These are phyloP conservation scores for Colletotrichum eleusines DNA, from an alignment of 2,329 filamentous ascomycete genomes.

Conservation along the genomic window DNA sequence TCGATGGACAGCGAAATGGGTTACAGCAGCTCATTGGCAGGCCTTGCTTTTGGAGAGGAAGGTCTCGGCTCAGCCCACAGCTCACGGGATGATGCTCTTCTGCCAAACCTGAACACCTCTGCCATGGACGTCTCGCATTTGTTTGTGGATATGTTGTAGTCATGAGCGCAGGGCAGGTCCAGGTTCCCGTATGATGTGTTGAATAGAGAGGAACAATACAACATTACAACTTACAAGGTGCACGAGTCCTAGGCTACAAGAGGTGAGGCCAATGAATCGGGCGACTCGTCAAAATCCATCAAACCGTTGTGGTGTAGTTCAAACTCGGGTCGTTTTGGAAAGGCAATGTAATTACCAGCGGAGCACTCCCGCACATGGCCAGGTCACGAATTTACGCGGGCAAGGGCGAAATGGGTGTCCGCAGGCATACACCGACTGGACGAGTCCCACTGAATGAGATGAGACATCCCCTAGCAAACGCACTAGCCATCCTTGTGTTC, in stretches of 20 bases:
- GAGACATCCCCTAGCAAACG: neutral
- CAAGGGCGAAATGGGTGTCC: neutral
- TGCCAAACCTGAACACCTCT: neutral
- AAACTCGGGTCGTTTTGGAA: neutral
- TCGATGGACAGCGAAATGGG: slow-evolving; percentile 23
- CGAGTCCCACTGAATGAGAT: neutral
- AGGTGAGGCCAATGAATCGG: no score
- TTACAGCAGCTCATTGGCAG: slow-evolving; percentile 1
- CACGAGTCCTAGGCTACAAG: neutral
- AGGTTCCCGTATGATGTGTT: neutral
- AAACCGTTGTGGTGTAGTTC: neutral
- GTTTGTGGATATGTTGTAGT: slow-evolving; percentile 34
- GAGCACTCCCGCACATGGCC: neutral
- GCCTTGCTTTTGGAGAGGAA: slow-evolving; percentile 5
- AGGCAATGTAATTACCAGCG: neutral
- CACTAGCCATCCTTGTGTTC: neutral
- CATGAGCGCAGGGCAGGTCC: neutral
- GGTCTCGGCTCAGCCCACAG: neutral
- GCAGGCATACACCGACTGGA: neutral
- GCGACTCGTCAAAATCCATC: neutral
- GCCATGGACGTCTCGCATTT: slow-evolving; percentile 24
- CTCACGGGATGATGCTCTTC: neutral
- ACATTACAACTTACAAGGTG: neutral
- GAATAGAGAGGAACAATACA: neutral
- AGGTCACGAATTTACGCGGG: neutral